Base-by-base conservation (phyloP, 768 basidiomycete genomes). In the Rossbeevera mucosa region DNA sequence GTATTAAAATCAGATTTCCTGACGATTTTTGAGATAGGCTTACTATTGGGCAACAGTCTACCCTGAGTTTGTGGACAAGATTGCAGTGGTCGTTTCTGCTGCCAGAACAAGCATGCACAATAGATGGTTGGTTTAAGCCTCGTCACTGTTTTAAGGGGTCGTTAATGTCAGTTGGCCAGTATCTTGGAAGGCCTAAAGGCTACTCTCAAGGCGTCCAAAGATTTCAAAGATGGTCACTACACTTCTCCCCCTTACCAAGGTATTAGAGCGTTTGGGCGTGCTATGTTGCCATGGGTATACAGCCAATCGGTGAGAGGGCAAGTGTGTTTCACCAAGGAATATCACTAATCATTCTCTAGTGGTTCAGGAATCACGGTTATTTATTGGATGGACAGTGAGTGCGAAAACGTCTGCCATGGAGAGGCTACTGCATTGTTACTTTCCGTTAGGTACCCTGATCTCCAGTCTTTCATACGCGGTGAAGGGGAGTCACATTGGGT, bases 301-400 rank as follows among this genome's bases (percentile, higher is more conserved):
- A 76, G 80, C 8, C 78, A 80, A 57, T 69, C 78, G 30, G 80
- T 80, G 47, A 33, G 72, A 61, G 44, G 73, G 91, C 83, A 85
- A 52, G 89, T 90, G n/a, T 78, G 91, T 48, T 90, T 91, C 16
- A 73, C 93, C 52, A 90, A 94, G 69, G 92, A 42, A 18, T 3
- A 24, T 44, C 7, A 56, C 31, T 31, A 0, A 44, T 7, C 14
- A 28, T 2, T 48, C 3, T 18, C 24, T 52, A 82, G 81, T 82
- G 80, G 79, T 82, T 73, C 67, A 71, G 78, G 45, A 63, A 80
- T 51, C 68, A 78, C 48, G 57, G 63, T 5, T 73, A 79, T 63
- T 67, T 76, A 36, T 56, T 70, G 58, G 61, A 56, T 44, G 79
- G 78, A 43, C 57, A 62, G 72, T 76, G 57, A 57, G 72, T 7